Conservation (phyloP, 352 stramenopile genomes). For the Pythium graminicola region DNA sequence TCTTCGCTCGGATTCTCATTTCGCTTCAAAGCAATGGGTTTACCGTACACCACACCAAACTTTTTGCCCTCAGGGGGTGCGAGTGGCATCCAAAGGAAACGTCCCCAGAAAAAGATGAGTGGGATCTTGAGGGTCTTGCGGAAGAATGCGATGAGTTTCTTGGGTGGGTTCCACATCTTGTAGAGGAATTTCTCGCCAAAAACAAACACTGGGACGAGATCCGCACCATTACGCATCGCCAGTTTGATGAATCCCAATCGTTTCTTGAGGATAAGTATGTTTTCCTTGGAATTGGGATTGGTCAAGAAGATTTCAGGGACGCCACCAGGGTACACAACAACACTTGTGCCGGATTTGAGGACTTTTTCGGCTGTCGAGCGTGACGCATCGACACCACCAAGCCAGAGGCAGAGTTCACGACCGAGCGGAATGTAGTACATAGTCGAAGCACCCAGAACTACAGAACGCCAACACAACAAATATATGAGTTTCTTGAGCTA, state of each 20-base stretch:
- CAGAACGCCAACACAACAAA: too few relatives aligned
- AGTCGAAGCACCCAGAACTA: constrained; percentile 52
- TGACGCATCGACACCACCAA: constrained; percentile 67
- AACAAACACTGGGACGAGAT: constrained; percentile 71
- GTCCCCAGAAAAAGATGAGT: constrained; percentile 74
- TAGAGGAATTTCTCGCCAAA: constrained; percentile 80
- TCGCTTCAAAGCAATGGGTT: constrained; percentile 43
- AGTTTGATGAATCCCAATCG: constrained; percentile 80
- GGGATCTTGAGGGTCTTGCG: constrained; percentile 69
- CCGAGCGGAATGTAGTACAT: constrained; percentile 67
- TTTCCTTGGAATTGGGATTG: constrained; percentile 67
- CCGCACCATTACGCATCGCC: constrained; percentile 63
- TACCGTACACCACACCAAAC: constrained; percentile 58
- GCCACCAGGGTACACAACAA: constrained; percentile 69
- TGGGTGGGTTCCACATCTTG: constrained; percentile 67
- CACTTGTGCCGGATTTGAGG: constrained; percentile 52
- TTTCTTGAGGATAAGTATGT: constrained; percentile 66
- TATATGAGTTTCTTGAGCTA: not conserved
- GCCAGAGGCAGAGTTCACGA: constrained; percentile 59
- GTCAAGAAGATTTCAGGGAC: constrained; percentile 74
- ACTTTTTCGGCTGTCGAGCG: constrained; percentile 70
- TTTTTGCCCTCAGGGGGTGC: constrained; percentile 47
- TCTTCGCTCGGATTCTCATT: constrained; percentile 56
- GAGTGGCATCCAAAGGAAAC: constrained; percentile 73
- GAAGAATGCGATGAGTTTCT: constrained; percentile 51